Conservation (phyloP, 2,329 filamentous ascomycete genomes). For the Curvularia lunata region DNA sequence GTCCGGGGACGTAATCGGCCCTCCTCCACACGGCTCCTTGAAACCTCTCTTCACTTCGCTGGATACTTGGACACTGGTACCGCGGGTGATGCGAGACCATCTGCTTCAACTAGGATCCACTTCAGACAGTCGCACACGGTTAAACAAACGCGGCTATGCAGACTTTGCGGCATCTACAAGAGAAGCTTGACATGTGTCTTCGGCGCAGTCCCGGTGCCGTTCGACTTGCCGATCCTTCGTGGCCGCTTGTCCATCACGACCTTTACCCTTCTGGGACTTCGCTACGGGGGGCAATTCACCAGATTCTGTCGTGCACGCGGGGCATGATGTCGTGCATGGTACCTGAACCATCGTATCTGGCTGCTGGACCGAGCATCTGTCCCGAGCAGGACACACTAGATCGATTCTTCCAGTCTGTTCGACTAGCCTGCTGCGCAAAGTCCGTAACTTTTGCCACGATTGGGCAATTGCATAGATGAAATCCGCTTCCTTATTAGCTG, state of each 20-base stretch:
- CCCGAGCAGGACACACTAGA: not conserved
- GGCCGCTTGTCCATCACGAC: not conserved
- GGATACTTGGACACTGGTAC: not conserved
- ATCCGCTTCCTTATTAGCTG: not conserved
- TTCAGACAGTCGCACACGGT: not conserved
- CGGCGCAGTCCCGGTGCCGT: not conserved
- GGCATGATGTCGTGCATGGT: constrained; percentile 1
- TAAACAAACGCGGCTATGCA: not conserved
- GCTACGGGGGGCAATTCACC: not conserved
- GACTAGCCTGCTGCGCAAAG: not conserved
- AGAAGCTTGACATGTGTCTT: not conserved
- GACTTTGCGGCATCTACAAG: not conserved
- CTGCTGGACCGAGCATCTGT: not conserved
- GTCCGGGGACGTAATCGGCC: not conserved
- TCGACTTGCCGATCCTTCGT: not conserved
- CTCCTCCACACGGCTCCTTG: not conserved
- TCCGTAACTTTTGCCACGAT: not conserved
- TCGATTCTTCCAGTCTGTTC: not conserved
- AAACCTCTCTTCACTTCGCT: not conserved
- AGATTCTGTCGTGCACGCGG: not conserved
- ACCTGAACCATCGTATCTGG: constrained; percentile 1
- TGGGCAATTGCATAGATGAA: not conserved
- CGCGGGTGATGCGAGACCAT: not conserved
- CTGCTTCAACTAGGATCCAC: not conserved
- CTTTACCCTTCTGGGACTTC: not conserved